Base-by-base conservation (phyloP, 2,329 filamentous ascomycete species). In the Colletotrichum salicis region DNA sequence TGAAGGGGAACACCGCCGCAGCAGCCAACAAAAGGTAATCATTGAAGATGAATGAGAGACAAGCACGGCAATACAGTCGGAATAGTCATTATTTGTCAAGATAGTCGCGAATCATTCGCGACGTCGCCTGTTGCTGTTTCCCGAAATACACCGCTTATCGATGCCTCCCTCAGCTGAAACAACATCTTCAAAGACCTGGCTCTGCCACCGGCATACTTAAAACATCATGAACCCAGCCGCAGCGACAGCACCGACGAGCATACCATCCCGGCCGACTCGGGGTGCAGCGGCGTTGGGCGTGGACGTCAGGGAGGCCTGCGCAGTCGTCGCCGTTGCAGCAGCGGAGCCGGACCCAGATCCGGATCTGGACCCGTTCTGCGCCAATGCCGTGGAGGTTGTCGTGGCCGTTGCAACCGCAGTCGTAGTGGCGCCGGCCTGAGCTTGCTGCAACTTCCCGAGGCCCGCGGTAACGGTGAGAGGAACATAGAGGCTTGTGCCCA, bases 381-480 rank as follows among this genome's bases (percentile, higher is more conserved):
- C 55, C 19, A 64, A 73, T 13, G 45, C 70, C 10, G 74, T 65
- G 13, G 37, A 56, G 31, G 73, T 67, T 13, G 72, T 59, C 10
- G 68, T 59, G n/a, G 73, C 60, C 5, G 68, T 59, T 15, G 68
- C 58, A 56, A 72, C 55, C 37, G 69, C 65, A n/a, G 69, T 73
- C 48, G 54, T 48, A 48, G 71, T 69, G 4, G 58, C 65, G 54
- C 58, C 61, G 52, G 57, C 64, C 15, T 73, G 24, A 69, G 56
- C 33, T 48, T 48, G 41, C 41, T 48, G 62, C 24, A 84, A 76
- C 76, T 82, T 83, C 62, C 83, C 79, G 41, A 78, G 66, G 4
- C 83, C 83, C 19, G 80, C 80, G 22, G 82, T 83, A 64, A 84
- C 73, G 41, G 81, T 82, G 29, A 84, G 78, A 67, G 81, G 77